phyloP scores from a whole-genome alignment of 768 basidiomycete species.

The Steccherinum ochraceum region DNA sequence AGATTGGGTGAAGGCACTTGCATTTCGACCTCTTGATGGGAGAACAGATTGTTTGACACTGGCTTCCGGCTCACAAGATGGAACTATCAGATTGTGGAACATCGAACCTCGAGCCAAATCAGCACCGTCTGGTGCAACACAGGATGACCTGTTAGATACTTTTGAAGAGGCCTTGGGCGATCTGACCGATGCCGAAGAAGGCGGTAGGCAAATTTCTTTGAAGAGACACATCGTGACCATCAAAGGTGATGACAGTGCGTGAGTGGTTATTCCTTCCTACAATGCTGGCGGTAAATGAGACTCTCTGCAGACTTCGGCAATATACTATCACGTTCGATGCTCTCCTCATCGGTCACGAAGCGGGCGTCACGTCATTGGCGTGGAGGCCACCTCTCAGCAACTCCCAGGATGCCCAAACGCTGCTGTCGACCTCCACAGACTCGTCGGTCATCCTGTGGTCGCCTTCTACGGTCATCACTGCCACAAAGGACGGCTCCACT shows the following conservation, averaged over 20 bases:
- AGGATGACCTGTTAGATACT: conserved; percentile 75
- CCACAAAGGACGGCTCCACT: conserved; percentile 32
- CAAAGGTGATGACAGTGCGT: conserved; percentile 40
- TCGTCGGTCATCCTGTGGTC: conserved; percentile 96
- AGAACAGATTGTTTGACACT: conserved; percentile 51
- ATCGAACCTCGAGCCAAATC: conserved; percentile 48
- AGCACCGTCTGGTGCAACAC: background rate
- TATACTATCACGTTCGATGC: conserved; percentile 90
- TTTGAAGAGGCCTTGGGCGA: conserved; percentile 82
- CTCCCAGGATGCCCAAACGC: conserved; percentile 32
- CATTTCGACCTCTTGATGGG: conserved; percentile 42
- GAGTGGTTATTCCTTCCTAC: background rate
- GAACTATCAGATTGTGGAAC: conserved; percentile 89
- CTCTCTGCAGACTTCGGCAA: conserved; percentile 32
- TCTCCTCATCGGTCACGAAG: conserved; percentile 93
- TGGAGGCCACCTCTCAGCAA: conserved; percentile 53
- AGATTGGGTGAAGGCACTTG: conserved; percentile 88
- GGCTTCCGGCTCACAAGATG: conserved; percentile 94
- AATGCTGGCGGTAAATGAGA: background rate
- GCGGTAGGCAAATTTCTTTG: conserved; percentile 80
- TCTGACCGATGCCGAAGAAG: conserved; percentile 67
- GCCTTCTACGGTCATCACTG: conserved; percentile 48
- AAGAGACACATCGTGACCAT: conserved; percentile 78
- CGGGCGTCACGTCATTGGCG: conserved; percentile 79
- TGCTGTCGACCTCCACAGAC: conserved; percentile 93